A percentile compares a stretch with the other conserved stretches of the same genome.
Evolutionary conservation across 139 green algal genomes (phyloP).

Genomic region (Chloropicon primus): DNA sequence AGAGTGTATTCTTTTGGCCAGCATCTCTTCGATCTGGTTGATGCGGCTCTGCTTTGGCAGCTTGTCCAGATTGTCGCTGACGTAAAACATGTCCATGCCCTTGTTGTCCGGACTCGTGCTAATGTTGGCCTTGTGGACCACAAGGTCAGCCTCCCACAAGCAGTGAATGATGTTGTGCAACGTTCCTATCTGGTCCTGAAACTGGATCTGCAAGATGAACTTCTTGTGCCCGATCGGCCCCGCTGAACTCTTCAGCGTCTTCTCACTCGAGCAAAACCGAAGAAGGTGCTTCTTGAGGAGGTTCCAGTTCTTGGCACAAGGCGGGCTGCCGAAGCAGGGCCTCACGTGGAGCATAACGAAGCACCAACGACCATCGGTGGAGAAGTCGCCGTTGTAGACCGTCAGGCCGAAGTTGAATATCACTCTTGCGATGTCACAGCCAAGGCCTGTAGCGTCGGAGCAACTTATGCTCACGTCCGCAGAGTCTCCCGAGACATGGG

Average conservation of each 20-base stretch:
- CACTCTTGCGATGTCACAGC: constrained; percentile 24
- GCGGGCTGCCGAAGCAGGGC: neutral
- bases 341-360: constrained; percentile 36
- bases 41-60: neutral
- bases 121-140: constrained; percentile 36
- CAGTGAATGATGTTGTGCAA: neutral
- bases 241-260: neutral
- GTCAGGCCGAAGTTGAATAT: constrained; percentile 43
- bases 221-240: neutral
- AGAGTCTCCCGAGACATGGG: neutral
- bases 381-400: constrained; percentile 25
- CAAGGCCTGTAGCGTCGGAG: constrained; percentile 34
- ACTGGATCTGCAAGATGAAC: constrained; percentile 12
- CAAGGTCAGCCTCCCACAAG: neutral
- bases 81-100: constrained; percentile 59
- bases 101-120: constrained; percentile 36
- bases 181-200: neutral
- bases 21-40: neutral
- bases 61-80: constrained; percentile 36
- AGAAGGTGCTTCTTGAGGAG: constrained; percentile 4
- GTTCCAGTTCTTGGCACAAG: constrained; percentile 8
- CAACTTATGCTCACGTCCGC: constrained; percentile 35
- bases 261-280: constrained; percentile 7
- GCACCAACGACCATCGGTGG: constrained; percentile 39
- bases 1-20: neutral